Conservation (phyloP, 768 basidiomycete species). For the Baorangia bicolor region DNA sequence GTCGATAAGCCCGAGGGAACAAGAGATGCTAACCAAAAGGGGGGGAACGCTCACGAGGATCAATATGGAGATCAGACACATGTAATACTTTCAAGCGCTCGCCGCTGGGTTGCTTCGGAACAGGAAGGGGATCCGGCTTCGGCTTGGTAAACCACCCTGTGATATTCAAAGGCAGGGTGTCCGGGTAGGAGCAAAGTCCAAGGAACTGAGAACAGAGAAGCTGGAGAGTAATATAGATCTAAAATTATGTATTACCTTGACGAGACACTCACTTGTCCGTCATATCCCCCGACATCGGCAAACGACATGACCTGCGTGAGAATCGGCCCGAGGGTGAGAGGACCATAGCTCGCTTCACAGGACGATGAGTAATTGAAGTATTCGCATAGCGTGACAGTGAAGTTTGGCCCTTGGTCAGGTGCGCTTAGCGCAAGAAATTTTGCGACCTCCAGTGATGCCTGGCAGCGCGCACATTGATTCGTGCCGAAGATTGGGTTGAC, state of each 20-base stretch:
- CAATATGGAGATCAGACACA: conserved; percentile 75
- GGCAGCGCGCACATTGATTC: conserved; percentile 58
- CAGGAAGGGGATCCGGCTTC: conserved; percentile 67
- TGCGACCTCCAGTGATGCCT: conserved; percentile 56
- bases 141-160: conserved; percentile 75
- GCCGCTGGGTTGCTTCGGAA: conserved; percentile 57
- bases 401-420: conserved; percentile 56
- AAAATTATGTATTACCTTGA: neutral
- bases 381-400: conserved; percentile 62
- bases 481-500: conserved; percentile 51
- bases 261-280: conserved; percentile 55
- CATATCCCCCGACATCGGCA: conserved; percentile 68
- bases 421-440: conserved; percentile 67
- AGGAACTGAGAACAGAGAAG: conserved; percentile 62
- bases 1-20: neutral
- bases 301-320: conserved; percentile 72
- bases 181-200: conserved; percentile 52
- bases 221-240: conserved; percentile 29
- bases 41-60: conserved; percentile 50
- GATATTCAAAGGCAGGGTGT: conserved; percentile 58
- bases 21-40: neutral
- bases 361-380: conserved; percentile 50
- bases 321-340: conserved; percentile 51
- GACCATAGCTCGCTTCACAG: conserved; percentile 51
- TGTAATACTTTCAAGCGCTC: conserved; percentile 70